These are phyloP conservation scores for Tetrapisispora namnaoensis DNA, from an alignment of 805 yeast species.

Conservation along the genomic window DNA sequence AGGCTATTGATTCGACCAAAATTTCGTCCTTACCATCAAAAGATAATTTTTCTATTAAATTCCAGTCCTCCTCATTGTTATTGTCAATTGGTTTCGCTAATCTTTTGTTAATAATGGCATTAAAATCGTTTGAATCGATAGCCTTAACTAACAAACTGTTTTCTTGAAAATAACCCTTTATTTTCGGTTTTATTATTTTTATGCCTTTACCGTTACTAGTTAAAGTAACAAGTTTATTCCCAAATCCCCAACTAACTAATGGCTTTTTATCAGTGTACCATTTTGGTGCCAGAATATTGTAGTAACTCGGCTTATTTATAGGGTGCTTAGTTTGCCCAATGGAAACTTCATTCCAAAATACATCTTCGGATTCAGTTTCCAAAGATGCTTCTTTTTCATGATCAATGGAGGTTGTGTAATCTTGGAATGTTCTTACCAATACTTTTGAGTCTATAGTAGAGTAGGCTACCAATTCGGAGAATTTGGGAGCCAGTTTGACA, in stretches of 20 bases:
- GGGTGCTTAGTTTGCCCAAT: slow-evolving; percentile 58
- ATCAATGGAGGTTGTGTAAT: slow-evolving; percentile 29
- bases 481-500: slow-evolving; percentile 63
- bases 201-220: slow-evolving; percentile 34
- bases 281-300: slow-evolving; percentile 67
- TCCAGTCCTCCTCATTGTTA: slow-evolving; percentile 56
- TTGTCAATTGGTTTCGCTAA: slow-evolving; percentile 33
- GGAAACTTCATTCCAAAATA: slow-evolving; percentile 75
- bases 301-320: slow-evolving; percentile 54
- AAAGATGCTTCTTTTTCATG: slow-evolving; percentile 13
- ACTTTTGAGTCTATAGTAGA: slow-evolving; percentile 82
- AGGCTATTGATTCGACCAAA: slow-evolving; percentile 35
- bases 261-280: slow-evolving; percentile 74
- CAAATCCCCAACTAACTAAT: slow-evolving; percentile 76
- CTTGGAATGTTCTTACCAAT: slow-evolving; percentile 76
- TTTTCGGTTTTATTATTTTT: slow-evolving; percentile 29
- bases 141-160: slow-evolving; percentile 43
- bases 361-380: slow-evolving; percentile 44
- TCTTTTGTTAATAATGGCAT: slow-evolving; percentile 44
- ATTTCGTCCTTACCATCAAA: slow-evolving; percentile 42
- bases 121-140: slow-evolving; percentile 44
- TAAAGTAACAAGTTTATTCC: slow-evolving; percentile 71
- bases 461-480: slow-evolving; percentile 83
- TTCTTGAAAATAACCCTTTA: slow-evolving; percentile 27
- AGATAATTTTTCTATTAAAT: slow-evolving; percentile 42